Base-by-base conservation (phyloP, 345 rosid species). In the Populus davidiana region DNA sequence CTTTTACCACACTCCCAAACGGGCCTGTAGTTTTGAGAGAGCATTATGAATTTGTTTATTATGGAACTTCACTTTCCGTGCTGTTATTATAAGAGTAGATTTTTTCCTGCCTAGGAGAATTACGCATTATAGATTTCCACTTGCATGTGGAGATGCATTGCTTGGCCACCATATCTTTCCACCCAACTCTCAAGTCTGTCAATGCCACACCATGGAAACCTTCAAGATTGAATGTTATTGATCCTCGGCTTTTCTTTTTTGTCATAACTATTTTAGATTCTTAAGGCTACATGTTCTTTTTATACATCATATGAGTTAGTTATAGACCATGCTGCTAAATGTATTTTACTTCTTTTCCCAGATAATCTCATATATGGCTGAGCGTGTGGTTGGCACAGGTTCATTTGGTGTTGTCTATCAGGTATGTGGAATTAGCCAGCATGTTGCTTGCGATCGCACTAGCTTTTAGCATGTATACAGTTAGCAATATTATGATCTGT, bases 331-430 rank as follows among this genome's bases (percentile, higher is more conserved):
- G 3, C 33, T 69, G 59, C 65, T 75, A 66, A 83, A 56, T 23
- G 62, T 59, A 2, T 76, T 6, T 62, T 50, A 1, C 50, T 27
- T 70, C 29, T 68, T 73, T 82, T 73, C 74, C 49, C 87, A 94
- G 98, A 88, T 90, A 61, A 72, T 90, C 67, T 91, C 98, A 17
- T 94, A 86, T 69, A 87, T 84, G 96, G 95, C 94, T 73, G 98
- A 94, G 80, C 93, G 90, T 66, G 94, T 91, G 70, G 90, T 94
- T 74, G 98, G 98, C 20, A 84, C 93, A 5, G 98, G 98, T 70
- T 92, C 98, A 9, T 94, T 94, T 84, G 98, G 98, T 75, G 96
- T 94, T 78, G 98, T 94, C 75, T 92, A 88, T 83, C 94, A 94
- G 94, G 97, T 92, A 79, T 8, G 66, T 73, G 74, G 23, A 79